A percentile compares a stretch with the other conserved stretches of the same genome.
phyloP scores from a whole-genome alignment of 2,329 filamentous ascomycete species.

The Exophiala sp. region DNA sequence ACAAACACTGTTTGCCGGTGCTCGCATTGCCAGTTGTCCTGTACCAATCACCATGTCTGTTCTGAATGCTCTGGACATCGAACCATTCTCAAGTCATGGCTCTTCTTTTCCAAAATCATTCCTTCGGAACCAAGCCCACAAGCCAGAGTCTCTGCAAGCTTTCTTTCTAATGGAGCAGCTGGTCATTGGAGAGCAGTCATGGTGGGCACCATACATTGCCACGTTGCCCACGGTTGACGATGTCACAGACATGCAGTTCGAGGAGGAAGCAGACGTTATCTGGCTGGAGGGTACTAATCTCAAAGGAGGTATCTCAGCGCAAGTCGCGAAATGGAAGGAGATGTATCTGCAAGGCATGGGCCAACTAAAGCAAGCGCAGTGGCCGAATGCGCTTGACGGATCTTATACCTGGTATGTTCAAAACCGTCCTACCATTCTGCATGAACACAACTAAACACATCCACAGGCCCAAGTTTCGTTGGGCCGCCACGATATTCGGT shows the following conservation, averaged over 20 bases:
- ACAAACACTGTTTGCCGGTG: slow-evolving; percentile 12
- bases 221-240: slow-evolving; percentile 62
- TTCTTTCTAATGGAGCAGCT: slow-evolving; percentile 70
- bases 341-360: slow-evolving; percentile 36
- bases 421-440: background rate
- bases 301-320: slow-evolving; percentile 30
- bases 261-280: slow-evolving; percentile 58
- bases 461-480: slow-evolving; percentile 44
- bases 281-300: slow-evolving; percentile 40
- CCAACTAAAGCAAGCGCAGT: slow-evolving; percentile 33
- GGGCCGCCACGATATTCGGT: slow-evolving; percentile 44
- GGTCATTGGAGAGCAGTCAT: slow-evolving; percentile 55
- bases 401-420: slow-evolving; percentile 38
- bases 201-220: slow-evolving; percentile 66
- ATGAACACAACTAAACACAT: slow-evolving; percentile 8
- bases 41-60: slow-evolving; percentile 26
- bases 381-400: slow-evolving; percentile 29
- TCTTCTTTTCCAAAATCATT: slow-evolving; percentile 26
- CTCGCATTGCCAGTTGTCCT: slow-evolving; percentile 26
- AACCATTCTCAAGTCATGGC: slow-evolving; percentile 27
- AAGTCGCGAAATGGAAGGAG: slow-evolving; percentile 35
- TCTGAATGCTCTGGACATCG: slow-evolving; percentile 27
- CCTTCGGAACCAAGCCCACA: slow-evolving; percentile 11
- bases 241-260: slow-evolving; percentile 62
- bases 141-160: slow-evolving; percentile 23